A percentile compares a stretch with the other conserved stretches of the same genome.
phyloP scores from a whole-genome alignment of 2,329 filamentous ascomycete genomes.

The Gremmenia infestans region DNA sequence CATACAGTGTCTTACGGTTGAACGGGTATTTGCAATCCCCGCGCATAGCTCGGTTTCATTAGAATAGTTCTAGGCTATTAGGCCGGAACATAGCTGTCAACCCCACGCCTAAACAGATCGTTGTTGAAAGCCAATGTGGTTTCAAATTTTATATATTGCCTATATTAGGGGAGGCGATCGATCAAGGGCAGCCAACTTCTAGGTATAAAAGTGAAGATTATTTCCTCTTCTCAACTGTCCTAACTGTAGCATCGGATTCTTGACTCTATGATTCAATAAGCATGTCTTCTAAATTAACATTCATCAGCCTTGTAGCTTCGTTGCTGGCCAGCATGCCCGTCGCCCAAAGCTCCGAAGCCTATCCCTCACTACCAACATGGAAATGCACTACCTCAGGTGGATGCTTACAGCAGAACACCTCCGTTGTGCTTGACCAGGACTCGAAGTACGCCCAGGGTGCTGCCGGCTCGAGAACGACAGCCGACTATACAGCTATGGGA shows the following conservation, averaged over 20 bases:
- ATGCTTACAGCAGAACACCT: slow-evolving; percentile 43
- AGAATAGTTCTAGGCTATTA: background rate
- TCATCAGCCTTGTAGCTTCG: slow-evolving; percentile 3
- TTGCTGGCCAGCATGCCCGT: slow-evolving; percentile 1
- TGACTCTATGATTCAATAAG: too few relatives aligned
- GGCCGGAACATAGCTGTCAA: slow-evolving; percentile 3
- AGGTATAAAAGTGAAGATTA: background rate
- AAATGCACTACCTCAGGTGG: slow-evolving; percentile 46
- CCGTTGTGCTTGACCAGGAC: slow-evolving; percentile 43
- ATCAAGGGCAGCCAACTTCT: background rate
- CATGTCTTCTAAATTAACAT: slow-evolving; percentile 11
- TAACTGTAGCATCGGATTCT: background rate
- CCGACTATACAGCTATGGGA: slow-evolving; percentile 42
- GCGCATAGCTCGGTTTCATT: background rate
- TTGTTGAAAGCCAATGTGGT: background rate
- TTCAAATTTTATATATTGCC: slow-evolving; percentile 1
- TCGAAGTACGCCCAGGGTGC: slow-evolving; percentile 32
- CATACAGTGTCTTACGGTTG: background rate
- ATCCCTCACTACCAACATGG: slow-evolving; percentile 47
- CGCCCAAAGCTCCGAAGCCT: slow-evolving; percentile 35
- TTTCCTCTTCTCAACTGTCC: background rate
- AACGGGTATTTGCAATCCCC: background rate
- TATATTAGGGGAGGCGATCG: slow-evolving; percentile 1
- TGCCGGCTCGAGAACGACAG: slow-evolving; percentile 31
- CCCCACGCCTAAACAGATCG: slow-evolving; percentile 10